These are phyloP conservation scores for Hemisphaericaspora subhashii DNA, from an alignment of 1,139 yeast genomes.

Conservation along the genomic window DNA sequence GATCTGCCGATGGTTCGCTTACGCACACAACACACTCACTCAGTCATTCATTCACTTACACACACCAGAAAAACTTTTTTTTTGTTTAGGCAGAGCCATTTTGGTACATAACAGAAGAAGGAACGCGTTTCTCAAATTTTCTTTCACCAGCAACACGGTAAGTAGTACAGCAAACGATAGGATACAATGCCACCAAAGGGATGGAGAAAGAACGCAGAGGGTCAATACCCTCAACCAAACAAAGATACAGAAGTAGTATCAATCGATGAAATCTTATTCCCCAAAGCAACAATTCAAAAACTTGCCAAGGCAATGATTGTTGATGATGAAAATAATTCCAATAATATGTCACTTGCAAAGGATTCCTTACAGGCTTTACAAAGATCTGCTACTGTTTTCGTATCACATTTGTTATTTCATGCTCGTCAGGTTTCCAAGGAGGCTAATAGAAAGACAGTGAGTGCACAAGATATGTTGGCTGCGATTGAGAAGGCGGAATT, in stretches of 20 bases:
- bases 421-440: constrained; percentile 57
- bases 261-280: constrained; percentile 69
- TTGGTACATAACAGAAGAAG: no score
- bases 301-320: constrained; percentile 50
- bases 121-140: no score
- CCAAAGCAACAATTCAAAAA: constrained; percentile 58
- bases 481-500: constrained; percentile 62
- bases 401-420: constrained; percentile 62
- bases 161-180: no score
- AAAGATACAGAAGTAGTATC: constrained; percentile 59
- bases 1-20: no score
- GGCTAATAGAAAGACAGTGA: constrained; percentile 58
- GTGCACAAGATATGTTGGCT: constrained; percentile 60
- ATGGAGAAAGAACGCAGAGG: constrained; percentile 77
- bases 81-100: no score
- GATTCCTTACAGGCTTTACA: constrained; percentile 69
- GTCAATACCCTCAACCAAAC: constrained; percentile 54
- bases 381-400: constrained; percentile 71
- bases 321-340: constrained; percentile 28
- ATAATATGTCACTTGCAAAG: constrained; percentile 51
- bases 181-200: constrained; percentile 74
- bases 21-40: no score
- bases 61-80: no score
- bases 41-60: no score
- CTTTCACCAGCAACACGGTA: no score